These are phyloP conservation scores for Evernia prunastri DNA, from an alignment of 495 filamentous ascomycete genomes.

Conservation along the genomic window DNA sequence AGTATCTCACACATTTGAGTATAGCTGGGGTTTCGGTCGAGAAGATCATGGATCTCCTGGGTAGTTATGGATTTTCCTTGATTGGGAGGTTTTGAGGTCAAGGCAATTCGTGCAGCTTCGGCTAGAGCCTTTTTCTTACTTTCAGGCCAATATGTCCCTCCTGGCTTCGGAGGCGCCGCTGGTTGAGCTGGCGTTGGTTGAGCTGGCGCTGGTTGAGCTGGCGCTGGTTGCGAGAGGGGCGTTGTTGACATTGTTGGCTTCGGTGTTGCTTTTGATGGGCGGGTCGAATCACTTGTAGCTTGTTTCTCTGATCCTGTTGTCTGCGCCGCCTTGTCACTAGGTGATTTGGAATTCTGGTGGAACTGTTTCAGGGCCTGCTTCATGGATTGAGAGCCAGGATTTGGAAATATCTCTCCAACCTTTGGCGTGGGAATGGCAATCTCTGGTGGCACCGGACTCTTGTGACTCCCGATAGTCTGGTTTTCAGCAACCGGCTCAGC, in stretches of 20 bases:
- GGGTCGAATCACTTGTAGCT: neutral
- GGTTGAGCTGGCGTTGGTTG: slow-evolving; percentile 1
- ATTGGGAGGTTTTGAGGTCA: slow-evolving; percentile 28
- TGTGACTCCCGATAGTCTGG: neutral
- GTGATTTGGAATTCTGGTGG: neutral
- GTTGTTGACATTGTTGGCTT: neutral
- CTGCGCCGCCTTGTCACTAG: neutral
- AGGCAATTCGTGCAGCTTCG: slow-evolving; percentile 29
- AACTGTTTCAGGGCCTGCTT: slow-evolving; percentile 7
- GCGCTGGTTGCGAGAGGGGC: neutral
- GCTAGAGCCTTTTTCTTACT: slow-evolving; percentile 32
- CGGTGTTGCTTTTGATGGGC: neutral
- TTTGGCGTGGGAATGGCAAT: neutral
- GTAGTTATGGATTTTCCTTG: slow-evolving; percentile 27
- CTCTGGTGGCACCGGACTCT: neutral
- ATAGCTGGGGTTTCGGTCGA: slow-evolving; percentile 46
- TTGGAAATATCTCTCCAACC: neutral
- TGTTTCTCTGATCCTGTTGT: neutral
- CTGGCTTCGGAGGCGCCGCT: slow-evolving; percentile 6
- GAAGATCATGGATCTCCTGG: slow-evolving; percentile 34
- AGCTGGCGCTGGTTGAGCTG: neutral
- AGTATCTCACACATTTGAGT: slow-evolving; percentile 43
- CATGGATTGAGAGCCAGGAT: slow-evolving; percentile 1
- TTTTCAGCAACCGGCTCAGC: neutral
- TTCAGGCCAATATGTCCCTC: slow-evolving; percentile 32